Conservation (phyloP, 805 yeast genomes). For the Blastobotrys mokoenaii region DNA sequence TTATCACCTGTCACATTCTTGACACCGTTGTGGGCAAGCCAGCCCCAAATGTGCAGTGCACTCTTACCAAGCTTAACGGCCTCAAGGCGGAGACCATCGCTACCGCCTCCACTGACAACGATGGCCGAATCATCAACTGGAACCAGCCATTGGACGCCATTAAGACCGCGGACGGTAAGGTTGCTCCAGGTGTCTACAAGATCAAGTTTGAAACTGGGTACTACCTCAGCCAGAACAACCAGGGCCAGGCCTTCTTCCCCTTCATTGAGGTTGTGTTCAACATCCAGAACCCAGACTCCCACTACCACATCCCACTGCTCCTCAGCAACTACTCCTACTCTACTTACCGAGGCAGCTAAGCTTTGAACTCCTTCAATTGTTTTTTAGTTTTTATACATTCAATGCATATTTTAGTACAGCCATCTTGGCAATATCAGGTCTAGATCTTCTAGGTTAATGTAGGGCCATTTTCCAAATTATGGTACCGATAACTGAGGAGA, state of each 20-base stretch:
- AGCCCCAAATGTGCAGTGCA: constrained; percentile 66
- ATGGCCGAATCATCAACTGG: constrained; percentile 78
- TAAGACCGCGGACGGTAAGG: constrained; percentile 13
- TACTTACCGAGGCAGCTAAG: constrained; percentile 79
- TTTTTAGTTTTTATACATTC: neutral
- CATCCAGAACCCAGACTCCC: constrained; percentile 58
- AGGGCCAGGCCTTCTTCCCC: constrained; percentile 66
- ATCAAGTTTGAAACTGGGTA: constrained; percentile 69
- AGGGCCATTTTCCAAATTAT: neutral
- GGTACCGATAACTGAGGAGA: constrained; percentile 26
- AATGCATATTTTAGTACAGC: too few species aligned
- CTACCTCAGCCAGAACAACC: constrained; percentile 38
- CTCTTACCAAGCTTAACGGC: constrained; percentile 24
- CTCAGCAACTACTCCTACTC: constrained; percentile 82
- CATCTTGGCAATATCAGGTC: too few species aligned
- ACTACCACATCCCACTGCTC: constrained; percentile 83
- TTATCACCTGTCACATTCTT: constrained; percentile 82
- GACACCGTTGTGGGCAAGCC: constrained; percentile 83
- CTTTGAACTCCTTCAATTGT: neutral
- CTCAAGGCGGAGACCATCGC: constrained; percentile 41
- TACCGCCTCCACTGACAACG: constrained; percentile 59
- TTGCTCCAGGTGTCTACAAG: constrained; percentile 60
- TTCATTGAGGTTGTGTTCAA: constrained; percentile 73
- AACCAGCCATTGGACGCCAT: constrained; percentile 35
- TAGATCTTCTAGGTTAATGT: too few species aligned